phyloP scores from a whole-genome alignment of 371 early-diverging fungal species.

The Phascolomyces articulosus region DNA sequence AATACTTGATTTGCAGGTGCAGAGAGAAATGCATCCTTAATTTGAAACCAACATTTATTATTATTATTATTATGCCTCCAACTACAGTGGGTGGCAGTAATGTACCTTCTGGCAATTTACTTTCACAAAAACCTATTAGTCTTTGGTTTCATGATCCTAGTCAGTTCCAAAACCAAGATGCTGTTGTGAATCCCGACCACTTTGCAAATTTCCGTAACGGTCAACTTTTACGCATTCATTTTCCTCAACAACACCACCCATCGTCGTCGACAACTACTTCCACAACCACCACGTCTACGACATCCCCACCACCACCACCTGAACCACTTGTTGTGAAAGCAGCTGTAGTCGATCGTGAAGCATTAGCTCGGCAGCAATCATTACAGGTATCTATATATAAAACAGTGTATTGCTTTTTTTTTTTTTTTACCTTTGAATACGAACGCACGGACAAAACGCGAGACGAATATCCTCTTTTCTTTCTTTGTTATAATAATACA shows the following conservation, averaged over 20 bases:
- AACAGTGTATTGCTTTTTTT: too few species aligned
- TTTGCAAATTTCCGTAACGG: slow-evolving; percentile 78
- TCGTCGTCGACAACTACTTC: not conserved
- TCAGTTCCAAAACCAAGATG: slow-evolving; percentile 60
- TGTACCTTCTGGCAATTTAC: slow-evolving; percentile 11
- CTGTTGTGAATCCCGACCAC: slow-evolving; percentile 82
- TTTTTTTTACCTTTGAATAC: too few species aligned
- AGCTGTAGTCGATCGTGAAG: slow-evolving; percentile 51
- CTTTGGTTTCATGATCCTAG: slow-evolving; percentile 52
- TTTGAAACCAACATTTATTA: too few species aligned
- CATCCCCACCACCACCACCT: not conserved
- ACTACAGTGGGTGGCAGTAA: not conserved
- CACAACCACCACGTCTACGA: too few species aligned
- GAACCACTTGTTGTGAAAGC: slow-evolving; percentile 53
- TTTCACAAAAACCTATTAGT: slow-evolving; percentile 45
- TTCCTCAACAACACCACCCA: slow-evolving; percentile 21
- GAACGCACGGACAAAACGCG: too few species aligned
- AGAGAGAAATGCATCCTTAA: too few species aligned
- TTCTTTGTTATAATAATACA: not conserved
- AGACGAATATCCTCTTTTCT: too few species aligned
- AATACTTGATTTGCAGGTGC: too few species aligned
- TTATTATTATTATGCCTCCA: slow-evolving; percentile 3
- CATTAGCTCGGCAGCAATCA: slow-evolving; percentile 54
- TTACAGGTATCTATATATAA: slow-evolving; percentile 54
- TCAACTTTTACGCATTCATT: slow-evolving; percentile 67